Percentiles rank a stretch among this genome's conserved stretches.
These are phyloP conservation scores for Volvariella volvacea DNA, from an alignment of 1,284 basidiomycete genomes.

Conservation along the genomic window DNA sequence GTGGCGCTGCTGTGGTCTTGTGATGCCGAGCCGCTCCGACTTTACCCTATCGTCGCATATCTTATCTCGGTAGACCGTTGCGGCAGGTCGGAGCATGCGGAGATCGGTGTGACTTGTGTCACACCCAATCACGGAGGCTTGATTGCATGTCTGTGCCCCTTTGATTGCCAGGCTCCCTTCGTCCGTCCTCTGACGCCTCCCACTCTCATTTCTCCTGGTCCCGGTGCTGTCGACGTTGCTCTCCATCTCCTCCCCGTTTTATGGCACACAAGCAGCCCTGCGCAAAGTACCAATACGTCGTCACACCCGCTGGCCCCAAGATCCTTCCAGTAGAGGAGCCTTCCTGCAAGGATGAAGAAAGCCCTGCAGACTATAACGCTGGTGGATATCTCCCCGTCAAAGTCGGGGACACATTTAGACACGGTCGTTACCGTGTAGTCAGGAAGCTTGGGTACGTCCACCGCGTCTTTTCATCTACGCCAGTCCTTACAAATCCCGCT, in stretches of 20 bases:
- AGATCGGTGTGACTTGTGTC: not conserved
- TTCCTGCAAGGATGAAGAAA: conserved; percentile 67
- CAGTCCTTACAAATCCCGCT: conserved; percentile 18
- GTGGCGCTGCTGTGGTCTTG: too few species aligned
- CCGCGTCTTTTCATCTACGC: conserved; percentile 6
- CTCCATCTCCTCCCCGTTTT: conserved; percentile 17
- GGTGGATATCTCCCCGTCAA: conserved; percentile 79
- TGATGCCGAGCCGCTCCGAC: too few species aligned
- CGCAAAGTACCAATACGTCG: conserved; percentile 68
- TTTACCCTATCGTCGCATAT: not conserved
- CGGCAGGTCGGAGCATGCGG: not conserved
- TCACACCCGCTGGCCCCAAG: conserved; percentile 59
- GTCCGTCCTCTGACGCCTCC: conserved; percentile 10
- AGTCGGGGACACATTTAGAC: conserved; percentile 75
- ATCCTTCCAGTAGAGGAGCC: conserved; percentile 61
- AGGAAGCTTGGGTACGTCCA: conserved; percentile 72
- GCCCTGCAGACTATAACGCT: conserved; percentile 70
- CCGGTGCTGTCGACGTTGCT: conserved; percentile 9
- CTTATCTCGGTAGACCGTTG: conserved; percentile 1
- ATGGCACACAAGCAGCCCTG: conserved; percentile 64
- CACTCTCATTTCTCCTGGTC: conserved; percentile 3
- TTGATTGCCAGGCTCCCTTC: conserved; percentile 2
- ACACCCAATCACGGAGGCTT: conserved; percentile 1
- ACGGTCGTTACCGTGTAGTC: conserved; percentile 72
- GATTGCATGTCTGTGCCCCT: conserved; percentile 2